Base-by-base conservation (phyloP, 495 filamentous ascomycete genomes). In the Penicillium psychrofluorescens region DNA sequence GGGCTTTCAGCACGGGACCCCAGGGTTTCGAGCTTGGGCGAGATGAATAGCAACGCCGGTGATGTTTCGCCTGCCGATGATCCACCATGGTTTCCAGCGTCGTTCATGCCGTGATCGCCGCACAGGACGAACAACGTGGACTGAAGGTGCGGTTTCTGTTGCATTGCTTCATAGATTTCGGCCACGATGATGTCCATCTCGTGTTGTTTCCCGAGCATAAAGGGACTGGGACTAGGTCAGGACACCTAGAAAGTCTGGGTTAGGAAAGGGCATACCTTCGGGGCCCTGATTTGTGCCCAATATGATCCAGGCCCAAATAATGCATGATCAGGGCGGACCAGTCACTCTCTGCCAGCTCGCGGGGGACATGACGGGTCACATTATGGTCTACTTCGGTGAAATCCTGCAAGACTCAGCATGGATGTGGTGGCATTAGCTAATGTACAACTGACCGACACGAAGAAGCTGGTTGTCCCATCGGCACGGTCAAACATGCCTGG, bases 41-140 rank as follows among this genome's bases (percentile, higher is more conserved):
- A 95, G 31, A 95, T 80, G 57, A 99, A 96, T 28, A 95, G 74
- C 34, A 99, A 65, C 11, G 92, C 92, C 0, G 92, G 82, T 1
- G 90, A 95, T 8, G 92, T 97, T 67, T 99, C 92, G 6, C 94
- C 89, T 12, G 85, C 77, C 3, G 86, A 84, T 13, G 94, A 95
- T 7, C 91, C 92, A 9, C 92, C 92, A 61, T 99, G 92, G 55
- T 97, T 97, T 4, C 92, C 92, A 32, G 89, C 92, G 53, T 97
- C 92, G 54, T 96, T 99, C 92, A 99, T 99, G 13, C 92, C 92
- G 59, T 99, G 92, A 58, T 99, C 92, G 35, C 92, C 92, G 43
- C 81, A 88, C 7, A 99, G 66, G 2, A 99, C 78, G 40, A 99
- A 76, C 11, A 97, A 71, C 4, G 91, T 89, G 13, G 81, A 85